These are phyloP conservation scores for Anthracocystis panici-leucophaei DNA, from an alignment of 1,284 basidiomycete genomes.

Conservation along the genomic window DNA sequence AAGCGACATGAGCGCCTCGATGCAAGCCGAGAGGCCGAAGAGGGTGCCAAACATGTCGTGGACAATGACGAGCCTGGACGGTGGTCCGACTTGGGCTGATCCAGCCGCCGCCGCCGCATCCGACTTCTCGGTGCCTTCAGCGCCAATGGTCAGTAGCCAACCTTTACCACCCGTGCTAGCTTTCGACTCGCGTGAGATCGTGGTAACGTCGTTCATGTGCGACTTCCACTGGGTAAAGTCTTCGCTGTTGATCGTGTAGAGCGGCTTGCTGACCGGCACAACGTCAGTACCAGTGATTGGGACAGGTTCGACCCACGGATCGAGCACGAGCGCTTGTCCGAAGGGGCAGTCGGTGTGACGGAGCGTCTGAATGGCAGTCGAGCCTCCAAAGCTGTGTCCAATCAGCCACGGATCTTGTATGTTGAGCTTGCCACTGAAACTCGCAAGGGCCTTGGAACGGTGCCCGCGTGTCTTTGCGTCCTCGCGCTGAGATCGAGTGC, in stretches of 20 bases:
- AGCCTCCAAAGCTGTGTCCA: slow-evolving; percentile 61
- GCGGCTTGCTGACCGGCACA: slow-evolving; percentile 43
- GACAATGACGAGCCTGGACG: slow-evolving; percentile 49
- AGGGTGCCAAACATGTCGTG: slow-evolving; percentile 66
- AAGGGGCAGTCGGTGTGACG: slow-evolving; percentile 42
- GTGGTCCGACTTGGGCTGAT: slow-evolving; percentile 13
- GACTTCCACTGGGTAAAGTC: slow-evolving; percentile 58
- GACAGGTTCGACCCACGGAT: slow-evolving; percentile 58
- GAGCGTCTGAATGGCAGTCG: slow-evolving; percentile 47
- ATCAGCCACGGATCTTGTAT: slow-evolving; percentile 44
- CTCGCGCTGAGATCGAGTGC: slow-evolving; percentile 33
- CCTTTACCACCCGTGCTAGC: slow-evolving; percentile 34
- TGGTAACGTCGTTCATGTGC: slow-evolving; percentile 53
- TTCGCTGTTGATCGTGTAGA: slow-evolving; percentile 64
- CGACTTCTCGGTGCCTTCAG: slow-evolving; percentile 43
- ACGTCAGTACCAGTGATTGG: slow-evolving; percentile 29
- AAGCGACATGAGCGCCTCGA: slow-evolving; percentile 41
- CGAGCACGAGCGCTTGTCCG: slow-evolving; percentile 47
- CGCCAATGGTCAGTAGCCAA: slow-evolving; percentile 54
- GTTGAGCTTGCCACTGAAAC: slow-evolving; percentile 46
- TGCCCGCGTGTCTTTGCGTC: slow-evolving; percentile 16
- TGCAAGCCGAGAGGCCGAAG: slow-evolving; percentile 51
- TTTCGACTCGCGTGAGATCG: slow-evolving; percentile 38
- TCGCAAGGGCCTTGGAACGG: slow-evolving; percentile 20
- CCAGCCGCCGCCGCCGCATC: slow-evolving; percentile 9